These are phyloP conservation scores for Kuraishia ogatae DNA, from an alignment of 805 yeast species.

Conservation along the genomic window DNA sequence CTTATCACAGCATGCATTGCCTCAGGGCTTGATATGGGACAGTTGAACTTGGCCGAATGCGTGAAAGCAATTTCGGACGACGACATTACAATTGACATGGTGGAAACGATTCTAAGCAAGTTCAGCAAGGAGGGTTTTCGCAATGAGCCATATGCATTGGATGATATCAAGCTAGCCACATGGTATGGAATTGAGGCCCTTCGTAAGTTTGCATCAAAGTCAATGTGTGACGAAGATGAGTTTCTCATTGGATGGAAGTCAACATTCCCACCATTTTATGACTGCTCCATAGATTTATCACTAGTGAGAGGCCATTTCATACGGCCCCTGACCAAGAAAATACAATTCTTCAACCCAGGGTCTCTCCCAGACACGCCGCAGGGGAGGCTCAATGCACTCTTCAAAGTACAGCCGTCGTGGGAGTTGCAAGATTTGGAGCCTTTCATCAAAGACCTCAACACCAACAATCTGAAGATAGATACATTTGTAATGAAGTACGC, in stretches of 20 bases:
- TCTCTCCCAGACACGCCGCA: conserved; percentile 39
- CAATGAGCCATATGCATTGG: conserved; percentile 25
- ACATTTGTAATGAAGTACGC: conserved; percentile 58
- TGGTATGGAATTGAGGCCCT: conserved; percentile 62
- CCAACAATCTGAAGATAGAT: conserved; percentile 44
- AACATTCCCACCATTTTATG: conserved; percentile 53
- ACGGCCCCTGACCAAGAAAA: conserved; percentile 31
- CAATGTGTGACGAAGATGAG: conserved; percentile 28
- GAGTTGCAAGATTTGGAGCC: conserved; percentile 53
- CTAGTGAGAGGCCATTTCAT: conserved; percentile 48
- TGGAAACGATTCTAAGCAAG: conserved; percentile 39
- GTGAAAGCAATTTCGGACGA: conserved; percentile 10
- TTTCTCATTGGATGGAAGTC: conserved; percentile 58
- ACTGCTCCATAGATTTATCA: conserved; percentile 46
- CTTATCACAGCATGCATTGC: conserved; percentile 9
- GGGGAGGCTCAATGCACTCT: conserved; percentile 41
- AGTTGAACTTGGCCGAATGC: conserved; percentile 12
- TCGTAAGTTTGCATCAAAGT: conserved; percentile 1
- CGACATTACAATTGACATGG: conserved; percentile 26
- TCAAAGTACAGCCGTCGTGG: conserved; percentile 52
- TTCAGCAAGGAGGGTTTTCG: conserved; percentile 24
- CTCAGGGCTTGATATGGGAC: conserved; percentile 1
- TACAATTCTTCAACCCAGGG: conserved; percentile 45
- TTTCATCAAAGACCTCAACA: conserved; percentile 50
- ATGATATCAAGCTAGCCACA: conserved; percentile 32